These are phyloP conservation scores for Monosporozyma siamensis DNA, from an alignment of 805 yeast species.

Conservation along the genomic window DNA sequence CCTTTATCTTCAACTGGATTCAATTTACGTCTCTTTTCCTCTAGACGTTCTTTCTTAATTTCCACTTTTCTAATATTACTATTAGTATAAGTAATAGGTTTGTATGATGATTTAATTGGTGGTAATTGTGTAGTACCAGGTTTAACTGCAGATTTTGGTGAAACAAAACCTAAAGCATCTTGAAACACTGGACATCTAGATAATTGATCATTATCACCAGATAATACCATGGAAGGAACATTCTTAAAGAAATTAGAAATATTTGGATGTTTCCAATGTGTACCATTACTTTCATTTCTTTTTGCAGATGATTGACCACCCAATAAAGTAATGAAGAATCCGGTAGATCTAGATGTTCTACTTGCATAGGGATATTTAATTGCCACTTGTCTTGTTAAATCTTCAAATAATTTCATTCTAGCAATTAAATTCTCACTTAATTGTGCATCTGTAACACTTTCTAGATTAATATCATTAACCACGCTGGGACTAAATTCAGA, in stretches of 20 bases:
- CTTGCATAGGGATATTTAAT: conserved; percentile 57
- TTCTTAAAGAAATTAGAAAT: conserved; percentile 26
- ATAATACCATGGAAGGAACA: conserved; percentile 27
- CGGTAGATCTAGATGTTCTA: conserved; percentile 53
- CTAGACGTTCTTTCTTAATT: conserved; percentile 13
- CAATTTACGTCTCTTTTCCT: conserved; percentile 20
- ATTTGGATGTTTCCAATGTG: conserved; percentile 19
- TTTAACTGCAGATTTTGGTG: conserved; percentile 11
- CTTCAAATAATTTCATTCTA: conserved; percentile 36
- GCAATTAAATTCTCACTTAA: conserved; percentile 31
- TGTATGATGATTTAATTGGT: conserved; percentile 25
- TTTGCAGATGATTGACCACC: conserved; percentile 24
- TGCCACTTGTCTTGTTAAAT: conserved; percentile 39
- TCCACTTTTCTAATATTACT: conserved; percentile 22
- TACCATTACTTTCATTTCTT: conserved; percentile 3
- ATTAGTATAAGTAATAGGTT: conserved; percentile 28
- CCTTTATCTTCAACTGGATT: conserved; percentile 1
- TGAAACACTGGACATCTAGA: conserved; percentile 32
- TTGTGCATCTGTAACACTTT: conserved; percentile 31
- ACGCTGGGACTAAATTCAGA: conserved; percentile 22
- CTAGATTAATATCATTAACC: conserved; percentile 24
- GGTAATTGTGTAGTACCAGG: conserved; percentile 21
- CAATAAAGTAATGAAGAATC: conserved; percentile 34
- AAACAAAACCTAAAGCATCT: conserved; percentile 29
- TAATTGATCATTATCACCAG: conserved; percentile 27